Evolutionary conservation across 371 early-diverging fungal genomes (phyloP), one percentile per base, ranked within the genome.

Genomic region (Actinomortierella wolfii): DNA sequence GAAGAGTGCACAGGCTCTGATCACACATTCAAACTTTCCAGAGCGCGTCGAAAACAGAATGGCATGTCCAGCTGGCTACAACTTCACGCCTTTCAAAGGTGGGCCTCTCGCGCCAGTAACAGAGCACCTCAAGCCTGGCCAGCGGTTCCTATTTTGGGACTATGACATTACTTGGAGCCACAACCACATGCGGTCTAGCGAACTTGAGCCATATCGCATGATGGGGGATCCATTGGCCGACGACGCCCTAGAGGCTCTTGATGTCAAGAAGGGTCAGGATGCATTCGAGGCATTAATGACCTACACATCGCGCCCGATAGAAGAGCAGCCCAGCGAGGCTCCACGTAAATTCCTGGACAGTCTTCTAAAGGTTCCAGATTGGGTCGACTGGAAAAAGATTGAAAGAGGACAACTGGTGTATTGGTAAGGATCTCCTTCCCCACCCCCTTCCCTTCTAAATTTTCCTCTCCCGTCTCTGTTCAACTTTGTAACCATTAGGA

Each of bases 301-400:
- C 14, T 70, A 70, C 18, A 49, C 49, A 0, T 40, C 64, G 5
- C 42, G 51, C 0, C 70, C 70, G 13, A 51, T 41, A 3, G 6
- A 44, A 2, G 58, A 58, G 18, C 70, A 70, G 25, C 50, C 44
- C 17, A 64, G 57, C 23, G 25, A 52, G 23, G 57, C 70, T 11
- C 65, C 65, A 34, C 57, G 58, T 0, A 29, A 51, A 29, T 51
- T 64, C 15, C 44, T 60, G 57, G 41, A 64, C 14, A 53, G 61
- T 15, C 8, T 63, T 23, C 59, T 45, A 50, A 59, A 51, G 0
- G 60, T 69, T 3, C 69, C 69, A 28, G 64, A 59, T 5, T 69
- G 69, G 69, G 64, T 69, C 11, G 57, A 64, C 5, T 69, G 69
- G 69, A 41, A 56, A 8, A 55, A 59, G 21, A 39, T 69, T 1